Evolutionary conservation across 805 yeast genomes (phyloP).

Genomic region (Yamadazyma nakazawae): DNA sequence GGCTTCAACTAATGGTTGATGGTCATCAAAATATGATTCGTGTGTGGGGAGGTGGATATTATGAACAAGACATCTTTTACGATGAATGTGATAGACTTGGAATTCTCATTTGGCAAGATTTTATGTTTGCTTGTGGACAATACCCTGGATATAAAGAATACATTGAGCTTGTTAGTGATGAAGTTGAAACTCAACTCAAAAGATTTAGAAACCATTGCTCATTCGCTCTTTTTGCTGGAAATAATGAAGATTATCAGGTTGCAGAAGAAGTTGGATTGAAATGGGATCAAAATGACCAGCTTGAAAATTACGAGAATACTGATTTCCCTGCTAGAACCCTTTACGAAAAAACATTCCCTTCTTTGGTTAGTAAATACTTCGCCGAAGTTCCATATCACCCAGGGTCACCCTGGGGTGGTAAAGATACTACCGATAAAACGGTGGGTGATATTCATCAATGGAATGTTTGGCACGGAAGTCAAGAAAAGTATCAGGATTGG

Average conservation of each 20-base stretch:
- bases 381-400: constrained; percentile 38
- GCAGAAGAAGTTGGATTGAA: constrained; percentile 35
- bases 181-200: constrained; percentile 36
- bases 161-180: constrained; percentile 31
- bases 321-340: constrained; percentile 43
- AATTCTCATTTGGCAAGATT: constrained; percentile 52
- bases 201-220: constrained; percentile 41
- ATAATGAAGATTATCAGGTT: constrained; percentile 47
- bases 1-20: constrained; percentile 31
- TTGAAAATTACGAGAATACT: constrained; percentile 29
- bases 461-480: constrained; percentile 54
- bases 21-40: constrained; percentile 46
- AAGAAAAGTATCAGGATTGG: constrained; percentile 49
- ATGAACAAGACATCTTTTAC: constrained; percentile 42
- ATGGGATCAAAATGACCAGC: constrained; percentile 23
- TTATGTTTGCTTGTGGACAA: constrained; percentile 57
- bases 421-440: constrained; percentile 21
- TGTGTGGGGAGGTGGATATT: constrained; percentile 51
- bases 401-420: constrained; percentile 51
- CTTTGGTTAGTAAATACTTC: constrained; percentile 20
- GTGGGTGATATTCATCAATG: constrained; percentile 53
- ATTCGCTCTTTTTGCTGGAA: constrained; percentile 41
- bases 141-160: constrained; percentile 45
- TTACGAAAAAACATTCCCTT: constrained; percentile 40
- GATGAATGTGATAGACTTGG: constrained; percentile 43